Conservation (phyloP, 1,284 basidiomycete species). For the Cutaneotrichosporon cutaneum region DNA sequence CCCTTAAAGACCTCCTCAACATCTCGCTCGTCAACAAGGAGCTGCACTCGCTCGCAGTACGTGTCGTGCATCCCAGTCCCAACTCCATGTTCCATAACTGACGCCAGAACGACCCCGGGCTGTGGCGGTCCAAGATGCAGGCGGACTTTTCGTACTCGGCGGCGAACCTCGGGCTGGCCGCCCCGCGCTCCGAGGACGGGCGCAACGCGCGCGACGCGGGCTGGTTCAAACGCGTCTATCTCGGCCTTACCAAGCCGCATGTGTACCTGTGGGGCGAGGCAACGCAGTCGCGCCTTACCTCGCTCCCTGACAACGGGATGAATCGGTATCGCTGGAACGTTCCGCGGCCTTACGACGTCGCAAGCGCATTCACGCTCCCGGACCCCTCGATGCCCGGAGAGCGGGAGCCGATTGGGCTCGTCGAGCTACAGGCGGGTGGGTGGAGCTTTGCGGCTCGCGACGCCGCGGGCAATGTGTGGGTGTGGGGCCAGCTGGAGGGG, state of each 20-base stretch:
- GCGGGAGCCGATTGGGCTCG: conserved; percentile 54
- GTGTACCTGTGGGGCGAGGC: conserved; percentile 79
- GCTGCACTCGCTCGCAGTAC: conserved; percentile 33
- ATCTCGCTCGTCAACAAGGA: conserved; percentile 52
- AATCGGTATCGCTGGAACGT: background rate
- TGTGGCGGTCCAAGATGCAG: conserved; percentile 71
- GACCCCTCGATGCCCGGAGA: background rate
- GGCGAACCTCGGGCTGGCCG: conserved; percentile 28
- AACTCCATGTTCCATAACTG: too few relatives aligned
- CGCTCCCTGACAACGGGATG: background rate
- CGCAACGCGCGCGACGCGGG: conserved; percentile 23
- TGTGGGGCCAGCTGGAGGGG: conserved; percentile 66
- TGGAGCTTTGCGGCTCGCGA: conserved; percentile 62
- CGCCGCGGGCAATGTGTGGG: conserved; percentile 67
- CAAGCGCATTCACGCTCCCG: conserved; percentile 8
- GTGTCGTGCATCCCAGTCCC: too few relatives aligned
- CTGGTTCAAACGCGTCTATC: conserved; percentile 78
- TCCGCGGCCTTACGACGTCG: background rate
- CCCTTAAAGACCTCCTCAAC: conserved; percentile 61
- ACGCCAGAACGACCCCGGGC: conserved; percentile 63
- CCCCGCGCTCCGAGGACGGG: conserved; percentile 1
- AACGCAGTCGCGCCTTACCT: conserved; percentile 27
- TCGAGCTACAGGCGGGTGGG: conserved; percentile 72
- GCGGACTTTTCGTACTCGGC: conserved; percentile 76
- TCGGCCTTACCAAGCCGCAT: conserved; percentile 61